A percentile compares a stretch with the other conserved stretches of the same genome.
phyloP scores from a whole-genome alignment of 2,329 filamentous ascomycete species.

The Neoascochyta sp. region DNA sequence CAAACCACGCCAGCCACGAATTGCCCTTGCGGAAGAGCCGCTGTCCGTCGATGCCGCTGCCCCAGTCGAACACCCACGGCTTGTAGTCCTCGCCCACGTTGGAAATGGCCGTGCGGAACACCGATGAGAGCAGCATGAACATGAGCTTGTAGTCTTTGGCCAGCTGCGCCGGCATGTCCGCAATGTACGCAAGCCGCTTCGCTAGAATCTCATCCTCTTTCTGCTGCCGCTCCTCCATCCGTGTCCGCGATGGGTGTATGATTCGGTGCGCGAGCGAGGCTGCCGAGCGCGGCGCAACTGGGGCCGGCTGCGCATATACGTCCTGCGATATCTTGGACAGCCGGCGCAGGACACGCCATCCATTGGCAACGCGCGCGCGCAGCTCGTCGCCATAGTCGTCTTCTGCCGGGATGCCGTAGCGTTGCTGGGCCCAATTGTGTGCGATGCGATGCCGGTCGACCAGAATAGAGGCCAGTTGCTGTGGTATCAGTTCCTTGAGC shows the following conservation, averaged over 20 bases:
- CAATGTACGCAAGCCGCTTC: conserved; percentile 20
- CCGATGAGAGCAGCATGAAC: conserved; percentile 28
- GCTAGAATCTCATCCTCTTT: conserved; percentile 20
- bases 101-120: conserved; percentile 24
- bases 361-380: conserved; percentile 25
- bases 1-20: conserved; percentile 34
- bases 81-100: conserved; percentile 23
- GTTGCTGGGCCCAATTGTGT: conserved; percentile 13
- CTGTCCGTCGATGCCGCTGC: conserved; percentile 23
- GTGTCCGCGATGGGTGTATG: conserved; percentile 15
- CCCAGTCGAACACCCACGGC: conserved; percentile 29
- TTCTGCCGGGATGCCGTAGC: conserved; percentile 29
- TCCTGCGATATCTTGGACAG: conserved; percentile 25
- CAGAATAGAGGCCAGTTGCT: conserved; percentile 27
- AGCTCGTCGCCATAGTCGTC: conserved; percentile 28
- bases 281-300: conserved; percentile 7
- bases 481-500: conserved; percentile 27
- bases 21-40: conserved; percentile 23
- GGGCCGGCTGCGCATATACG: conserved; percentile 9
- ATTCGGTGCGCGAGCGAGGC: conserved; percentile 12
- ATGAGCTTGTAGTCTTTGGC: conserved; percentile 31
- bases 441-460: conserved; percentile 28
- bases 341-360: conserved; percentile 24
- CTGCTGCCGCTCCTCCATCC: conserved; percentile 12
- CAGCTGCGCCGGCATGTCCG: conserved; percentile 10